phyloP scores from a whole-genome alignment of 805 yeast genomes.

The Naumovozyma baii region DNA sequence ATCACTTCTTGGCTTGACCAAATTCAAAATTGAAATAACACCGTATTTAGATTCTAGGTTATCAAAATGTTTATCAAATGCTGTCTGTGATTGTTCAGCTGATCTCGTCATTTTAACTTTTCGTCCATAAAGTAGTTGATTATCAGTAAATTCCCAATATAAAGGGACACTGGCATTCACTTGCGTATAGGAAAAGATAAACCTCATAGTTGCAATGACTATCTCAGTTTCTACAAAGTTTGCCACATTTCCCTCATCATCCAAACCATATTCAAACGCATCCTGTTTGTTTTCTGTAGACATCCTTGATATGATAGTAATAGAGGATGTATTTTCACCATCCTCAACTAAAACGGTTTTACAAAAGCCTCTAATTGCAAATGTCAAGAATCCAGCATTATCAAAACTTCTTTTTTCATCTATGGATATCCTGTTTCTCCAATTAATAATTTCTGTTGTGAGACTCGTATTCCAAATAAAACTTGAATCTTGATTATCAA shows the following conservation, averaged over 20 bases:
- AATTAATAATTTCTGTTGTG: constrained; percentile 66
- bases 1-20: constrained; percentile 57
- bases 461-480: constrained; percentile 88
- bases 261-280: constrained; percentile 78
- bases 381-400: constrained; percentile 60
- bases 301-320: constrained; percentile 80
- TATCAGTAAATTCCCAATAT: constrained; percentile 82
- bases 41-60: constrained; percentile 67
- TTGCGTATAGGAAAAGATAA: constrained; percentile 68
- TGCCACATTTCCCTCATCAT: constrained; percentile 86
- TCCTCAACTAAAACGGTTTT: constrained; percentile 39
- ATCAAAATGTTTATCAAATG: constrained; percentile 76
- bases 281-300: constrained; percentile 87
- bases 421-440: constrained; percentile 56
- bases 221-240: constrained; percentile 87
- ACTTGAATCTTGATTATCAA: constrained; percentile 52
- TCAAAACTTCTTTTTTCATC: constrained; percentile 54
- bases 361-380: constrained; percentile 87
- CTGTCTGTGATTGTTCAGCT: constrained; percentile 74
- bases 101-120: constrained; percentile 74
- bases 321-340: constrained; percentile 24
- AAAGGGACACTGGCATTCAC: constrained; percentile 88
- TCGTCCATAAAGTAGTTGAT: constrained; percentile 60
- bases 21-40: constrained; percentile 70
- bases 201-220: constrained; percentile 42